These are phyloP conservation scores for Fusarium musae DNA, from an alignment of 2,329 filamentous ascomycete genomes.

Conservation along the genomic window DNA sequence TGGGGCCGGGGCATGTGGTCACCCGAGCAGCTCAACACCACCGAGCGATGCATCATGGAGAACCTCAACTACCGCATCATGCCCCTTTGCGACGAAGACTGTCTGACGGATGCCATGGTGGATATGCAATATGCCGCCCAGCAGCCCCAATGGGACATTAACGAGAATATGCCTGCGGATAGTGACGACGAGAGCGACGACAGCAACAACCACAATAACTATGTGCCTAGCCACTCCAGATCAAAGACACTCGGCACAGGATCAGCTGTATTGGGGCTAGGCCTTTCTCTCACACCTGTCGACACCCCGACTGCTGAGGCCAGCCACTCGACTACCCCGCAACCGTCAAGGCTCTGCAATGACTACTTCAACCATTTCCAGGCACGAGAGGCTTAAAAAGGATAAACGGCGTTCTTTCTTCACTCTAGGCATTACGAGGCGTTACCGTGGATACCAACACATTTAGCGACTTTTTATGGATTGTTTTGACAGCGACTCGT, in stretches of 20 bases:
- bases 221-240: constrained; percentile 49
- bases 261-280: constrained; percentile 38
- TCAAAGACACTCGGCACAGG: constrained; percentile 49
- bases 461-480: constrained; percentile 35
- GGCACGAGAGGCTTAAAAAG: constrained; percentile 29
- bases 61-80: constrained; percentile 71
- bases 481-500: constrained; percentile 32
- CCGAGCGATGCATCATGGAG: constrained; percentile 72
- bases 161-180: constrained; percentile 46
- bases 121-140: constrained; percentile 71
- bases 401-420: constrained; percentile 35
- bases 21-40: constrained; percentile 70
- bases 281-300: constrained; percentile 42
- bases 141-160: constrained; percentile 43
- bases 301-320: constrained; percentile 38
- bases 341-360: constrained; percentile 29
- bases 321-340: constrained; percentile 30
- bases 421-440: constrained; percentile 32
- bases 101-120: constrained; percentile 68
- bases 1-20: constrained; percentile 70
- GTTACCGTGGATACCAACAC: constrained; percentile 38
- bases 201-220: constrained; percentile 31
- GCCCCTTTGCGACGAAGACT: constrained; percentile 66
- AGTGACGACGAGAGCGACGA: constrained; percentile 46
- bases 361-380: constrained; percentile 43